These are phyloP conservation scores for Carex myosuroides DNA, from an alignment of 176 grass and related monocot species.

Conservation along the genomic window DNA sequence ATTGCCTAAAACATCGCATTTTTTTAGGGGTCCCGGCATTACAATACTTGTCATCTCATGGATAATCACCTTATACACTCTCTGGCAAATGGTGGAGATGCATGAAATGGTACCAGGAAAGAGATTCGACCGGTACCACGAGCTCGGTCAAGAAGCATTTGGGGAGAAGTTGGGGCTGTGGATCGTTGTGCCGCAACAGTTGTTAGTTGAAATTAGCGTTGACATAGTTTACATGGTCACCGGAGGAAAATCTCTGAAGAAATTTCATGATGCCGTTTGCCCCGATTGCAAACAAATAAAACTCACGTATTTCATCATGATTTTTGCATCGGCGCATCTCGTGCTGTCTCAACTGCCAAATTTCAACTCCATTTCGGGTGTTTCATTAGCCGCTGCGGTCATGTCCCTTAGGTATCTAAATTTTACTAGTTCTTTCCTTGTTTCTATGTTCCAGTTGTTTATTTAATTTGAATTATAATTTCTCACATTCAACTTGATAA, in stretches of 20 bases:
- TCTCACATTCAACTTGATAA: neutral
- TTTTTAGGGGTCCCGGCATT: slow-evolving; percentile 62
- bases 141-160: slow-evolving; percentile 84
- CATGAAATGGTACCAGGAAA: slow-evolving; percentile 94
- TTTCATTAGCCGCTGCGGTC: slow-evolving; percentile 80
- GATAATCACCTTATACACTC: slow-evolving; percentile 90
- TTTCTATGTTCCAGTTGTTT: neutral
- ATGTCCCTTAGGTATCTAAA: slow-evolving; percentile 64
- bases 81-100: slow-evolving; percentile 99
- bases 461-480: neutral
- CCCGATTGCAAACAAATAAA: slow-evolving; percentile 53
- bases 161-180: slow-evolving; percentile 73
- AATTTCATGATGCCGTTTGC: slow-evolving; percentile 80
- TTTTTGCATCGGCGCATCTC: slow-evolving; percentile 75
- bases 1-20: no score
- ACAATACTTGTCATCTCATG: slow-evolving; percentile 65
- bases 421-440: neutral
- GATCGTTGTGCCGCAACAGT: slow-evolving; percentile 86
- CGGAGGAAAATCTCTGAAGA: slow-evolving; percentile 79
- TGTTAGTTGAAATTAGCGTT: slow-evolving; percentile 68
- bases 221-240: slow-evolving; percentile 99
- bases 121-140: slow-evolving; percentile 89
- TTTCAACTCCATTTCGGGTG: slow-evolving; percentile 87
- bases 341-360: slow-evolving; percentile 79
- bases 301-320: slow-evolving; percentile 82